These are phyloP conservation scores for Cystobasidium tubakii DNA, from an alignment of 768 basidiomycete species.

Conservation along the genomic window DNA sequence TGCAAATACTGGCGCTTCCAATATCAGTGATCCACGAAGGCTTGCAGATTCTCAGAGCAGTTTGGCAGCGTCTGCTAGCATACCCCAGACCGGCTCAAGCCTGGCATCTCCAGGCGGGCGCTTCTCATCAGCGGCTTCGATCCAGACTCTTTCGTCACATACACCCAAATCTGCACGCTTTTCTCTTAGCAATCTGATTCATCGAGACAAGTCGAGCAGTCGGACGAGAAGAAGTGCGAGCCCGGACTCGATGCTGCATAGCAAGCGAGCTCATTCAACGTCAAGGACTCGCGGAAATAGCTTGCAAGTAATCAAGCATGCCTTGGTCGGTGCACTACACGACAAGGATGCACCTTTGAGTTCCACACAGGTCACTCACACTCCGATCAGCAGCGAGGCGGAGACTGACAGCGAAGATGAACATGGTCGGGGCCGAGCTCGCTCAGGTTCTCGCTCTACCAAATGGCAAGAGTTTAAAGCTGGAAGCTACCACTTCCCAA, in stretches of 20 bases:
- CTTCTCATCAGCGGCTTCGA: slow-evolving; percentile 5
- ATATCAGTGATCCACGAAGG: background rate
- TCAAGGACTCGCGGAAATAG: slow-evolving; percentile 48
- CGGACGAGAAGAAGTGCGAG: slow-evolving; percentile 1
- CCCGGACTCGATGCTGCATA: background rate
- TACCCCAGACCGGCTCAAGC: background rate
- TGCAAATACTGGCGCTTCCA: background rate
- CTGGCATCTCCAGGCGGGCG: background rate
- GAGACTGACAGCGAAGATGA: slow-evolving; percentile 33
- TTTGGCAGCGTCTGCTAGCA: background rate
- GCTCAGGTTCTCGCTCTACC: background rate
- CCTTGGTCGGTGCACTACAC: background rate
- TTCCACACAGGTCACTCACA: background rate
- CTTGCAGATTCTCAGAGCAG: background rate
- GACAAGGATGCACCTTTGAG: background rate
- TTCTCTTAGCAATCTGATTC: slow-evolving; percentile 19
- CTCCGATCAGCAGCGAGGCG: slow-evolving; percentile 16
- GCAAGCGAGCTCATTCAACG: background rate
- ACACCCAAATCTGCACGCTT: slow-evolving; percentile 29
- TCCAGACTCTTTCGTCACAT: background rate
- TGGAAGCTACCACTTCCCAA: slow-evolving; percentile 91
- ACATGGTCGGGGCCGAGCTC: slow-evolving; percentile 29
- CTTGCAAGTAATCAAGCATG: slow-evolving; percentile 49
- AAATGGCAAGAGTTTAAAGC: slow-evolving; percentile 66
- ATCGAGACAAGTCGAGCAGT: slow-evolving; percentile 25